phyloP scores from a whole-genome alignment of 2,329 filamentous ascomycete genomes.

The Clonostachys byssicola region DNA sequence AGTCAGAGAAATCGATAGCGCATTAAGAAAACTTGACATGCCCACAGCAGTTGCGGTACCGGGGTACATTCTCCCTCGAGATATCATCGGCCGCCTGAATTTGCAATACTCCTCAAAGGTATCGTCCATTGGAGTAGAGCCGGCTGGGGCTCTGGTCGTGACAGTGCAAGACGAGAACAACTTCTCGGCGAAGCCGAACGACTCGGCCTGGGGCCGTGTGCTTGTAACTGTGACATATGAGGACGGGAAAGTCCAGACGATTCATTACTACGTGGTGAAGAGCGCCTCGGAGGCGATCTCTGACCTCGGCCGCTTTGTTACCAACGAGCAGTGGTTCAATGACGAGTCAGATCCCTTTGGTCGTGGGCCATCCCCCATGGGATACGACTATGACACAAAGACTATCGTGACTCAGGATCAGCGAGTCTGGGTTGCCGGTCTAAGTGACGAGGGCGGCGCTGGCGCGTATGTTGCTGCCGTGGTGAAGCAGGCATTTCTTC shows the following conservation, averaged over 20 bases:
- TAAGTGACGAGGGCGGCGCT: constrained; percentile 56
- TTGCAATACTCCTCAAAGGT: constrained; percentile 34
- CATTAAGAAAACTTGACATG: constrained; percentile 32
- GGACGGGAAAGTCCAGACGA: constrained; percentile 41
- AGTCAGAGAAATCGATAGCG: constrained; percentile 40
- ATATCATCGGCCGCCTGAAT: constrained; percentile 37
- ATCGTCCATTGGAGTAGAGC: constrained; percentile 28
- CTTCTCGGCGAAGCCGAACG: constrained; percentile 36
- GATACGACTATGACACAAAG: constrained; percentile 46
- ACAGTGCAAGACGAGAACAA: constrained; percentile 14
- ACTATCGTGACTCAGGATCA: constrained; percentile 37
- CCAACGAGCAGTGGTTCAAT: constrained; percentile 46
- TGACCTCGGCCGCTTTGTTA: constrained; percentile 48
- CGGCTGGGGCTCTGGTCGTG: constrained; percentile 28
- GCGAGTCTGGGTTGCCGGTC: constrained; percentile 53
- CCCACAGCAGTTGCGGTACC: constrained; percentile 49
- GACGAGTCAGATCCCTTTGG: constrained; percentile 48
- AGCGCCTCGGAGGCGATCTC: constrained; percentile 32
- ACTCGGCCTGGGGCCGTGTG: constrained; percentile 41
- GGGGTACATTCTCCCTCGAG: constrained; percentile 47
- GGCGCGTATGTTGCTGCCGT: constrained; percentile 50
- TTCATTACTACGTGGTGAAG: constrained; percentile 54
- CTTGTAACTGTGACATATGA: constrained; percentile 41
- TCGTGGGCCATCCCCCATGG: constrained; percentile 49
- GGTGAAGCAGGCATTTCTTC: constrained; percentile 49